Conservation (phyloP, 1,284 basidiomycete species). For the Sanghuangporus weigelae region DNA sequence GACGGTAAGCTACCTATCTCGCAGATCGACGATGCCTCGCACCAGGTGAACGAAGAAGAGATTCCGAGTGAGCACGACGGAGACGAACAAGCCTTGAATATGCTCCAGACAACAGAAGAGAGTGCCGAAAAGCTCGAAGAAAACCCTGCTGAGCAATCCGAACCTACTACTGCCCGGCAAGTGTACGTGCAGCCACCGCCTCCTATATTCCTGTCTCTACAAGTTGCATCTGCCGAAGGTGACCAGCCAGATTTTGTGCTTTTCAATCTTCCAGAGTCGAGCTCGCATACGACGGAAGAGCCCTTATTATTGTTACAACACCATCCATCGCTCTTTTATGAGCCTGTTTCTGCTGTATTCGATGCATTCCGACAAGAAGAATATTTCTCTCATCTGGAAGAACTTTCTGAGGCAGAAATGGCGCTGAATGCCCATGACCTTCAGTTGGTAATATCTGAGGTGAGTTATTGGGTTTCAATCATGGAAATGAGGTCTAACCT, state of each 20-base stretch:
- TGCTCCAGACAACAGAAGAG: not conserved
- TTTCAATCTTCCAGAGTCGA: slow-evolving; percentile 48
- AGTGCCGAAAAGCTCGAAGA: not conserved
- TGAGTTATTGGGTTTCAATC: slow-evolving; percentile 26
- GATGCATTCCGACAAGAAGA: slow-evolving; percentile 61
- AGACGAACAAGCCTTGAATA: not conserved
- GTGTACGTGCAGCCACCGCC: slow-evolving; percentile 38
- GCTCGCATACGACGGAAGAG: slow-evolving; percentile 10
- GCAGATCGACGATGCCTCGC: not conserved
- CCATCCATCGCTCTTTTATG: slow-evolving; percentile 66
- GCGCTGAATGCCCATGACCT: slow-evolving; percentile 64
- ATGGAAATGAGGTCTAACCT: not conserved
- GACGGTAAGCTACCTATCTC: not conserved
- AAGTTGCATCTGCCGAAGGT: slow-evolving; percentile 26
- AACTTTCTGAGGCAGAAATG: slow-evolving; percentile 54
- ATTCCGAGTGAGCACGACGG: not conserved
- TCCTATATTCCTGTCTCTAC: slow-evolving; percentile 56
- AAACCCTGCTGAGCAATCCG: not conserved
- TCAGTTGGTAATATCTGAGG: slow-evolving; percentile 60
- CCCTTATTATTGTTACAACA: slow-evolving; percentile 46
- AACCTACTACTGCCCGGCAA: not conserved
- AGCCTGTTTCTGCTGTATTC: slow-evolving; percentile 61
- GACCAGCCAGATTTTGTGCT: slow-evolving; percentile 43
- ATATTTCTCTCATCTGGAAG: slow-evolving; percentile 38
- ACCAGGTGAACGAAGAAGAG: not conserved